Evolutionary conservation across 73 alveolate species (phyloP).

Genomic region (Tetrahymena borealis): DNA sequence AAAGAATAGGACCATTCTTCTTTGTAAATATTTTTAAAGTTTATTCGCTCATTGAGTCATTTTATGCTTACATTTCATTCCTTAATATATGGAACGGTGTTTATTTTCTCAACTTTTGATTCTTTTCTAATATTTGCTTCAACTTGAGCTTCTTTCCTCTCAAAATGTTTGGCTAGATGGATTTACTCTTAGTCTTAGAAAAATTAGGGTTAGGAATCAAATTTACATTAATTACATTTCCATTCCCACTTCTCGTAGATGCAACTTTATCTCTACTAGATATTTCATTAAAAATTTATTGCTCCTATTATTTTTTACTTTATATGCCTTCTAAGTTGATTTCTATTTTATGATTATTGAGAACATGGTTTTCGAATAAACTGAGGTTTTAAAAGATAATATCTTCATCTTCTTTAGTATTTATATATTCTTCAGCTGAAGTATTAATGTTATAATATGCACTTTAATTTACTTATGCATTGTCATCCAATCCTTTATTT

Average conservation of each 20-base stretch:
- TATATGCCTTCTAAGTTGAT: not conserved
- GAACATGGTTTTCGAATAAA: not conserved
- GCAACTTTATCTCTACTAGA: not conserved
- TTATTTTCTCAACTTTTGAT: not conserved
- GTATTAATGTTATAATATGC: not conserved
- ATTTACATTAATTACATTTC: not conserved
- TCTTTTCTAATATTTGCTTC: not conserved
- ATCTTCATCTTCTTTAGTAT: not conserved
- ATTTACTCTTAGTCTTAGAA: not conserved
- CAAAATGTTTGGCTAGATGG: not conserved
- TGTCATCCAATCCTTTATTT: not conserved
- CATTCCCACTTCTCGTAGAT: not conserved
- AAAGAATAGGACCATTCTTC: not conserved
- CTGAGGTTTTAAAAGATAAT: not conserved
- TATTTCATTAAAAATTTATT: no score
- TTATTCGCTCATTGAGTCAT: not conserved
- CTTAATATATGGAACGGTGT: not conserved
- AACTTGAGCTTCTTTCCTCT: not conserved
- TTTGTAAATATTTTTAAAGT: not conserved
- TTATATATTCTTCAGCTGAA: not conserved
- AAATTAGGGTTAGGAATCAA: not conserved
- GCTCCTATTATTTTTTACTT: no score
- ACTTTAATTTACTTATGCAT: not conserved
- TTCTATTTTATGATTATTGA: not conserved
- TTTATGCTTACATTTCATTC: not conserved